These are phyloP conservation scores for Chlorencoelia australis DNA, from an alignment of 2,329 filamentous ascomycete species.

Conservation along the genomic window DNA sequence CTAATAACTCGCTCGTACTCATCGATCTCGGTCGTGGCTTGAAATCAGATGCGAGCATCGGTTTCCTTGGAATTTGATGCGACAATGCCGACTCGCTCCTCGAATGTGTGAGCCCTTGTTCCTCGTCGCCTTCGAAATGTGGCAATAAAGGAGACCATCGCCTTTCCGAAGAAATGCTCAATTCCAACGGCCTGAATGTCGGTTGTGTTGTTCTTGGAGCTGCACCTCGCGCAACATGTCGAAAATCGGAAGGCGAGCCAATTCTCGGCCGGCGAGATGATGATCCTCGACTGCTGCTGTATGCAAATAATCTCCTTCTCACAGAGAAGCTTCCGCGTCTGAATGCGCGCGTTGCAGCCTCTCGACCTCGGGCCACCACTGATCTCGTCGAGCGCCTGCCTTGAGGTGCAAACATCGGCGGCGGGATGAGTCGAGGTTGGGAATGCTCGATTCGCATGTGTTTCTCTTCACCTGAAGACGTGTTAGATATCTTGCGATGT, in stretches of 20 bases:
- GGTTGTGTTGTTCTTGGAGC: constrained; percentile 44
- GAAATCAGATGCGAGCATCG: constrained; percentile 21
- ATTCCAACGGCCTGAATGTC: constrained; percentile 43
- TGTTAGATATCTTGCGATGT: constrained; percentile 13
- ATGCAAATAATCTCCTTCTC: constrained; percentile 33
- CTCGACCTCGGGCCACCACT: constrained; percentile 28
- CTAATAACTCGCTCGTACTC: constrained; percentile 19
- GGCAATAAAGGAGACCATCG: constrained; percentile 47
- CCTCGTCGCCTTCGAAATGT: constrained; percentile 33
- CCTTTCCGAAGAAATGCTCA: constrained; percentile 42
- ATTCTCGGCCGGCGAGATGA: constrained; percentile 29
- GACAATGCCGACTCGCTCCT: constrained; percentile 23
- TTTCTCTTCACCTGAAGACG: constrained; percentile 24
- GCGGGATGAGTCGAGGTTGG: constrained; percentile 30
- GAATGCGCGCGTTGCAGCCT: constrained; percentile 32
- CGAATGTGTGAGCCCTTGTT: constrained; percentile 14
- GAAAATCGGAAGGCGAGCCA: constrained; percentile 7
- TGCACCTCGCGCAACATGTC: constrained; percentile 37
- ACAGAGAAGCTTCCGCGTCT: constrained; percentile 35
- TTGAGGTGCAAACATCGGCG: constrained; percentile 25
- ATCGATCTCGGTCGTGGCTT: constrained; percentile 17
- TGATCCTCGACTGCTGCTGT: no score
- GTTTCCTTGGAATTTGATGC: constrained; percentile 24
- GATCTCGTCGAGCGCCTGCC: constrained; percentile 23
- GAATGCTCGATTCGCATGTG: constrained; percentile 30